phyloP scores from a whole-genome alignment of 805 yeast genomes.

The Blastobotrys americana region DNA sequence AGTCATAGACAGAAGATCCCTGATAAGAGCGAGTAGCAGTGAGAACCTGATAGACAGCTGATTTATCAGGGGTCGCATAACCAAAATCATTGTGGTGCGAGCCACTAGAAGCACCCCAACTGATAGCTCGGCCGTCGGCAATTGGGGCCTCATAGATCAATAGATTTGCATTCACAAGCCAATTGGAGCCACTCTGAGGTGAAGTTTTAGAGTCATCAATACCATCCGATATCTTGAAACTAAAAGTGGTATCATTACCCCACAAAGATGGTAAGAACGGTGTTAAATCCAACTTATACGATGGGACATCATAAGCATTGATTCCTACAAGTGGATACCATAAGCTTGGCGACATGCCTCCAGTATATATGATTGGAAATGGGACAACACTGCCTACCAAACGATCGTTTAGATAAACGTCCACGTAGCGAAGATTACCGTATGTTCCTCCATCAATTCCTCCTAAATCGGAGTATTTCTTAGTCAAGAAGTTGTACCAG shows the following conservation, averaged over 20 bases:
- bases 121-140: neutral
- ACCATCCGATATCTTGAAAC: constrained; percentile 12
- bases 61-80: neutral
- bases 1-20: neutral
- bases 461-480: constrained; percentile 30
- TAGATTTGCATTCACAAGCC: constrained; percentile 30
- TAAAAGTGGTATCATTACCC: constrained; percentile 29
- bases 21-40: neutral
- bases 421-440: constrained; percentile 65
- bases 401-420: constrained; percentile 52
- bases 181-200: constrained; percentile 20
- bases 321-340: constrained; percentile 78
- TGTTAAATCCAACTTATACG: constrained; percentile 62
- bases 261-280: constrained; percentile 64
- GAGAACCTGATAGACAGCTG: neutral
- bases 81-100: neutral
- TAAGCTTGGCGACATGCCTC: constrained; percentile 71
- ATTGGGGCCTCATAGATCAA: constrained; percentile 5
- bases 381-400: constrained; percentile 60
- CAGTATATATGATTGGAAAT: constrained; percentile 68
- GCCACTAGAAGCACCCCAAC: neutral
- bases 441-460: constrained; percentile 23
- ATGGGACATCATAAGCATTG: constrained; percentile 64
- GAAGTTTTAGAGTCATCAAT: constrained; percentile 1
- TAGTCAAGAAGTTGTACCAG: constrained; percentile 59